Base-by-base conservation (phyloP, 2,329 filamentous ascomycete genomes). In the Alternaria novae-zelandiae region DNA sequence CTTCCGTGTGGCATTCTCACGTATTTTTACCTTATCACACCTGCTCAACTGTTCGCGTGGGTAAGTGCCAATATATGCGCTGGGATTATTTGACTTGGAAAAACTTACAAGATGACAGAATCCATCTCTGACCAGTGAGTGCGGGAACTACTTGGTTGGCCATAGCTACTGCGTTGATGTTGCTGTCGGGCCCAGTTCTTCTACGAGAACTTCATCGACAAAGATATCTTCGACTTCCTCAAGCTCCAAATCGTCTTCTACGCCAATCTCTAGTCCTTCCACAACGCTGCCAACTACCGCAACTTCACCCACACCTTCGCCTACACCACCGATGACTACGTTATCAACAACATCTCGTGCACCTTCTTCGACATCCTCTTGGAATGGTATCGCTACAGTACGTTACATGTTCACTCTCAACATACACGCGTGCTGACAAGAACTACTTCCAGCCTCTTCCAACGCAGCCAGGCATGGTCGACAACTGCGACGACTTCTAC, bases 131-230 rank as follows among this genome's bases (percentile, higher is more conserved):
- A 41, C 32, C 8, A 41, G 15, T 41, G 32, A 41, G n/a, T 41
- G 32, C 32, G 32, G 32, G 2, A 41, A 41, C 5, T 41, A 41
- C 15, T 15, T 3, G 3, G 2, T 41, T 41, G 32, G 32, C 32
- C 32, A n/a, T 41, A 41, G 32, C 32, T 41, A n/a, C 15, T 41
- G 32, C 15, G 32, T 41, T n/a, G 15, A 41, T 3, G 32, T 41
- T 41, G 32, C 2, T 41, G 10, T 5, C 15, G n/a, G 1, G 0
- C 2, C 8, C 15, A 41, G 32, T 2, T 41, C 0, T 41, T 41
- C 32, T 41, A 1, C 32, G 15, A 1, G 1, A 6, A 1, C 1
- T 41, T 41, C 1, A 10, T 41, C 32, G 8, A 4, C 2, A 0
- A 10, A 9, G 32, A 1, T 41, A 41, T 41, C 0, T 6, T 15